Evolutionary conservation across 176 grass and related monocot species (phyloP), one percentile per base, ranked within the genome.

Genomic region (Triticum monococcum): DNA sequence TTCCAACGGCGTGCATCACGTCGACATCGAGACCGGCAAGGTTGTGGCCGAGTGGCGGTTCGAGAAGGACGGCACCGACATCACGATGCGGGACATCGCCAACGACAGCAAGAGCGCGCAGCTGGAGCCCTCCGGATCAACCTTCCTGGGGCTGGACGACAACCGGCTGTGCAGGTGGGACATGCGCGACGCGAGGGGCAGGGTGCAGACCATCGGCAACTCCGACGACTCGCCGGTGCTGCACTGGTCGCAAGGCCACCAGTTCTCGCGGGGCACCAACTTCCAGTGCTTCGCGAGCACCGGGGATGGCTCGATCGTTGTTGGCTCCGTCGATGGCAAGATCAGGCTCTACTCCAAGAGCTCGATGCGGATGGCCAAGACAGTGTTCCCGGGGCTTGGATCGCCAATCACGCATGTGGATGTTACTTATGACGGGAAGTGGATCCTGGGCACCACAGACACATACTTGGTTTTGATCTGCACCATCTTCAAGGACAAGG

Each of bases 331-430:
- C 1, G 96, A 98, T 83, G 93, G 96, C 13, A 98, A 95, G 82
- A 98, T 98, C 54, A 88, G 96, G 7, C 85, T 98, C 5, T 98
- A 96, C 66, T 92, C 93, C 3, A 94, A 90, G 79, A 94, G 78
- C 38, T 98, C 91, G 0, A 98, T 98, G 96, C 77, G 96, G 26
- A 98, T 98, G 96, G 96, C 96, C 3, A 98, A 98, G 84, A 98
- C 93, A 0, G 93, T 79, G 8, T 98, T 98, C 63, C 96, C 96
- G 3, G 96, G 96, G 8, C 96, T 98, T 63, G 96, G 96, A 1
- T 95, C 93, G 0, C 93, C 93, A 0, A 95, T 98, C 32, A 95
- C 88, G 2, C 91, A 98, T 68, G 91, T 95, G 8, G 96, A 98
- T 79, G 96, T 94, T 45, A 95, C 96, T 11, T 98, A 87, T n/a